Evolutionary conservation across 306 rosid species (phyloP).

Genomic region (Sphenostylis stenocarpa): DNA sequence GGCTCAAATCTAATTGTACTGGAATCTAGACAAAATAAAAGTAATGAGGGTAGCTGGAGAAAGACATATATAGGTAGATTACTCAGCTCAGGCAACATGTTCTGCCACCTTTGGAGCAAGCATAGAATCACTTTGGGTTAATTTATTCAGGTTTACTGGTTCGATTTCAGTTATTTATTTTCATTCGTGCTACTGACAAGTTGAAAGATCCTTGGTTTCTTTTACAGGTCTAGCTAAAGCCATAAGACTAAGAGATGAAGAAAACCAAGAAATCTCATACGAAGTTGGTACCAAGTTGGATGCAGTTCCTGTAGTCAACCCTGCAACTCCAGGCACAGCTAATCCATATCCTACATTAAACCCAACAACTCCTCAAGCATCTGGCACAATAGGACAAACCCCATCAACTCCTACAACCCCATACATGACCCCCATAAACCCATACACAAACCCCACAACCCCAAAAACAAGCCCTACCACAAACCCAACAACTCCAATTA

Average conservation of each 20-base stretch:
- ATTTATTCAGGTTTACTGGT: neutral
- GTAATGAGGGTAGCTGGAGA: neutral
- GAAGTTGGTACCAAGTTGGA: conserved; percentile 47
- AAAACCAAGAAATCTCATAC: conserved; percentile 45
- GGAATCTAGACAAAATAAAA: neutral
- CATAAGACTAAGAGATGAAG: conserved; percentile 39
- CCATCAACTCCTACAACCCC: conserved; percentile 36
- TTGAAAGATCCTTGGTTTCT: conserved; percentile 29
- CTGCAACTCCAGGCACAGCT: conserved; percentile 64
- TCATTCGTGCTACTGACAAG: neutral
- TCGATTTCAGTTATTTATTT: neutral
- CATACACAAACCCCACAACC: conserved; percentile 23
- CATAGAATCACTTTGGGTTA: neutral
- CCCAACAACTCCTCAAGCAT: conserved; percentile 55
- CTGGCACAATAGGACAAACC: conserved; percentile 40
- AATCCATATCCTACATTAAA: conserved; percentile 48
- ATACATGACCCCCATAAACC: conserved; percentile 16
- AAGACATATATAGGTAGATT: neutral
- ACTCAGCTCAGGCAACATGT: neutral
- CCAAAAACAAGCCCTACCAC: conserved; percentile 35
- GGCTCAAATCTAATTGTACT: neutral
- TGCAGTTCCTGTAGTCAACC: conserved; percentile 67
- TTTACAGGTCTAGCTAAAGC: conserved; percentile 64
- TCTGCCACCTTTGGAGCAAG: conserved; percentile 18
- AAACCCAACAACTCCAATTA: conserved; percentile 35